Percentiles rank a stretch among this genome's conserved stretches.
Evolutionary conservation across 176 grass and related monocot species (phyloP).

Genomic region (sorghum (Sorghum bicolor)): DNA sequence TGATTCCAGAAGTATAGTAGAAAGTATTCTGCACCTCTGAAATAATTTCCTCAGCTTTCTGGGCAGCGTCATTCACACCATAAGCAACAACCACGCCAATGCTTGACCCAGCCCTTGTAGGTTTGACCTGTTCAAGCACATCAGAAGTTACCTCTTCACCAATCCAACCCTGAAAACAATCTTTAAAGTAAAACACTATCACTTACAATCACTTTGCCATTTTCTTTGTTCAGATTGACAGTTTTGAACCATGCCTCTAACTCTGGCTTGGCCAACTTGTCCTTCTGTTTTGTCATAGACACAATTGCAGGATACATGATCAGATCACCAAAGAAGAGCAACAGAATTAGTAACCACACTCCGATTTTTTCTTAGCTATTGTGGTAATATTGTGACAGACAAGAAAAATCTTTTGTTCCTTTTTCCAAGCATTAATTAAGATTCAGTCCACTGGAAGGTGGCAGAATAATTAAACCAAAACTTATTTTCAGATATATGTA

Average conservation of each 20-base stretch:
- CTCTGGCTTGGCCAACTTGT: constrained; percentile 42
- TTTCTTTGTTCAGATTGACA: constrained; percentile 56
- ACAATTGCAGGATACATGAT: neutral
- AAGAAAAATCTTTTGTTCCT: neutral
- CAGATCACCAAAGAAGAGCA: constrained; percentile 7
- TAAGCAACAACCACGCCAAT: constrained; percentile 76
- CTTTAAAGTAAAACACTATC: constrained; percentile 13
- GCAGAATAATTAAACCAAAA: neutral
- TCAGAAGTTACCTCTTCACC: constrained; percentile 14
- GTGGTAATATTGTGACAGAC: neutral
- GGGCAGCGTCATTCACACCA: constrained; percentile 73
- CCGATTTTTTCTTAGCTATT: neutral
- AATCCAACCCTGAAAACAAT: constrained; percentile 13
- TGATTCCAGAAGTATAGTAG: neutral
- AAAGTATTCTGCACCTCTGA: constrained; percentile 41
- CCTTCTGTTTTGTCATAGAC: constrained; percentile 43
- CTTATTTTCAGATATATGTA: constrained; percentile 12
- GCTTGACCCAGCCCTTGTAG: constrained; percentile 85
- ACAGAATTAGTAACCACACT: constrained; percentile 18
- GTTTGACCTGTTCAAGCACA: constrained; percentile 63
- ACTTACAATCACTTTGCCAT: constrained; percentile 83
- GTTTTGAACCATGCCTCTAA: constrained; percentile 66
- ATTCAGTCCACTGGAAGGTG: neutral
- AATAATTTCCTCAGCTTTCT: constrained; percentile 76
- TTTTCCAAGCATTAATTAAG: neutral